These are phyloP conservation scores for Blastobotrys elegans DNA, from an alignment of 1,139 yeast species.

Conservation along the genomic window DNA sequence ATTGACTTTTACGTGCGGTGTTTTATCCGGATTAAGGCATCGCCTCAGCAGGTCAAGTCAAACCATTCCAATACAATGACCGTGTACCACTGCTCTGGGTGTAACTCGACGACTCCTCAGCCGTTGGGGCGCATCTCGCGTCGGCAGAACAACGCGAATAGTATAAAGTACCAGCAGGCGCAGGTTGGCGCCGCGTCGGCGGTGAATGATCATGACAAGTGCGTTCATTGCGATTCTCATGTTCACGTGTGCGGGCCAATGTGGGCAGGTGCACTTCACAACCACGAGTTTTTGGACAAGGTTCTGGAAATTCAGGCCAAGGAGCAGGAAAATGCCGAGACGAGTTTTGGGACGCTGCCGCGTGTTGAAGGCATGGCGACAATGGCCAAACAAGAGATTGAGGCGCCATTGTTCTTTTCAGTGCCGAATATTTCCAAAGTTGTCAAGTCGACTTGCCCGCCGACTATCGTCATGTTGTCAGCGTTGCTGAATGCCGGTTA, in stretches of 20 bases:
- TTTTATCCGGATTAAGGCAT: slow-evolving; percentile 67
- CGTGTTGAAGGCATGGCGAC: slow-evolving; percentile 91
- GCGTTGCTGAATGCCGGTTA: slow-evolving; percentile 87
- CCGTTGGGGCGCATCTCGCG: slow-evolving; percentile 49
- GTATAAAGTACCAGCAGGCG: slow-evolving; percentile 51
- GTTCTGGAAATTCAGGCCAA: slow-evolving; percentile 50
- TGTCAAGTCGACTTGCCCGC: slow-evolving; percentile 78
- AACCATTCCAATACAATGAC: slow-evolving; percentile 62
- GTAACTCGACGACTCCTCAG: slow-evolving; percentile 69
- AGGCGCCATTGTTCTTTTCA: slow-evolving; percentile 73
- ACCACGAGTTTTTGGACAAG: slow-evolving; percentile 56
- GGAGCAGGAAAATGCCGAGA: slow-evolving; percentile 36
- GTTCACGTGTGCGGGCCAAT: slow-evolving; percentile 91
- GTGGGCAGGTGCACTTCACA: slow-evolving; percentile 84
- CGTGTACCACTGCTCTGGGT: slow-evolving; percentile 81
- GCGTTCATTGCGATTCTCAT: slow-evolving; percentile 64
- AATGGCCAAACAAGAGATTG: slow-evolving; percentile 68
- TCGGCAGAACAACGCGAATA: slow-evolving; percentile 24
- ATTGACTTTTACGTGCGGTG: slow-evolving; percentile 91
- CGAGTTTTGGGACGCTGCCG: slow-evolving; percentile 67
- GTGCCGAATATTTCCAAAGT: slow-evolving; percentile 72
- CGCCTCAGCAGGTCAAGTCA: slow-evolving; percentile 80
- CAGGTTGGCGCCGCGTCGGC: slow-evolving; percentile 51
- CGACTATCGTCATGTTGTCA: slow-evolving; percentile 62
- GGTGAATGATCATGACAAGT: slow-evolving; percentile 34